Evolutionary conservation across 306 rosid species (phyloP).

Genomic region (Alnus rubra): DNA sequence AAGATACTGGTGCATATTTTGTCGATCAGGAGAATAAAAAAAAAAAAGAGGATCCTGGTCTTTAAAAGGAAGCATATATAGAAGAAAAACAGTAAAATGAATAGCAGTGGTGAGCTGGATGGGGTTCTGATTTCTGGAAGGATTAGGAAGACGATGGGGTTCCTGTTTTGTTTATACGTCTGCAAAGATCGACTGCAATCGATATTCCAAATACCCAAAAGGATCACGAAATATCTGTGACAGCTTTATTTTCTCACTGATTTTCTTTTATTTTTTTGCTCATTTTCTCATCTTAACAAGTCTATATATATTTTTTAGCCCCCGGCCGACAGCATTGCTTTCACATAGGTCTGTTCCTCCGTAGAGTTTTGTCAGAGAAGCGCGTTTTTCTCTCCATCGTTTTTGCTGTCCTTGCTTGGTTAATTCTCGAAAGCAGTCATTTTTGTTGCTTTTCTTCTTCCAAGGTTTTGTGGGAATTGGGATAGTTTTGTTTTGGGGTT

Average conservation of each 20-base stretch:
- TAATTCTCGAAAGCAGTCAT: background rate
- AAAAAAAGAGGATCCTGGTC: background rate
- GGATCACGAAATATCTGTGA: conserved; percentile 9
- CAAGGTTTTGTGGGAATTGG: background rate
- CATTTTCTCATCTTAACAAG: background rate
- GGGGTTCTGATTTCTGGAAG: background rate
- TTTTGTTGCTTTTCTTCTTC: background rate
- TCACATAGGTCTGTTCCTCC: background rate
- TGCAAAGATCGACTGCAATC: background rate
- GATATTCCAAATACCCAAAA: conserved; percentile 11
- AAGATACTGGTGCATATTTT: background rate
- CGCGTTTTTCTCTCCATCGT: background rate
- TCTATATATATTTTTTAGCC: background rate
- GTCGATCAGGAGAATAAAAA: background rate
- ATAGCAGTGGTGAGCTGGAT: background rate
- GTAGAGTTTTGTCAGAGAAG: background rate
- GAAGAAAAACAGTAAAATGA: background rate
- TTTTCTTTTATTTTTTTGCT: background rate
- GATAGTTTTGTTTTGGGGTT: background rate
- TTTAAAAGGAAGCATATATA: background rate
- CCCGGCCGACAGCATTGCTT: background rate
- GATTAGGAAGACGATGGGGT: background rate
- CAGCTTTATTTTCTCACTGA: conserved; percentile 11
- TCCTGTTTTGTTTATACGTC: background rate
- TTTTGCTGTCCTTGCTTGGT: background rate